Percentiles rank a stretch among this genome's conserved stretches.
Evolutionary conservation across 2,329 filamentous ascomycete species (phyloP).

Genomic region (Fusarium brachygibbosum): DNA sequence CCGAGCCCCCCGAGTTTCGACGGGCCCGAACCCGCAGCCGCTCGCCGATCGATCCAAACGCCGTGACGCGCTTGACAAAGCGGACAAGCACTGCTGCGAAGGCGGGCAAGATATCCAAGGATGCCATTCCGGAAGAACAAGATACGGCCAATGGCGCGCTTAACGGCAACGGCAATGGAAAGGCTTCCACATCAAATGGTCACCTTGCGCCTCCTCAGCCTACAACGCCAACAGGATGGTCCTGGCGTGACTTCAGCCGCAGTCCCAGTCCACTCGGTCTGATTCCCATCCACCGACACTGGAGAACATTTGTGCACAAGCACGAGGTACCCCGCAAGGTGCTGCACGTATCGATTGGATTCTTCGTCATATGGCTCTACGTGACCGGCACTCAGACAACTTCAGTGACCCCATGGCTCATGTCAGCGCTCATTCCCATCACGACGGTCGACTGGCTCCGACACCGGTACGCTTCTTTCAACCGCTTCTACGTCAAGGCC

Average conservation of each 20-base stretch:
- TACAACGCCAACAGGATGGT: conserved; percentile 72
- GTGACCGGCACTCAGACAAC: conserved; percentile 80
- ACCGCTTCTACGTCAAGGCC: conserved; percentile 85
- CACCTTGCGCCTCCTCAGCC: conserved; percentile 78
- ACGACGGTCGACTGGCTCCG: conserved; percentile 84
- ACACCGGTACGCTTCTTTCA: conserved; percentile 84
- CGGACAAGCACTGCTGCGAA: conserved; percentile 57
- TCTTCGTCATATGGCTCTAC: conserved; percentile 91
- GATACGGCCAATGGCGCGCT: conserved; percentile 50
- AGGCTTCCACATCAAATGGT: conserved; percentile 64
- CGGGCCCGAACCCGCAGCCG: conserved; percentile 79
- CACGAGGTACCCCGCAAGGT: conserved; percentile 96
- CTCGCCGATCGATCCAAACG: conserved; percentile 71
- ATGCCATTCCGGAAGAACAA: conserved; percentile 39
- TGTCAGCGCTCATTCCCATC: conserved; percentile 86
- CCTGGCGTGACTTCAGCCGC: conserved; percentile 88
- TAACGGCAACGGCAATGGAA: conserved; percentile 54
- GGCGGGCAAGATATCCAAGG: conserved; percentile 46
- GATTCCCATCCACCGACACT: conserved; percentile 94
- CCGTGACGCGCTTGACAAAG: conserved; percentile 66
- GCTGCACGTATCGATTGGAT: conserved; percentile 96
- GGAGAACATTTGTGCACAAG: conserved; percentile 91
- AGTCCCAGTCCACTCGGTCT: conserved; percentile 93
- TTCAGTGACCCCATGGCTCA: conserved; percentile 85
- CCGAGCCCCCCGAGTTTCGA: conserved; percentile 62